These are phyloP conservation scores for Neoboletus magnificus DNA, from an alignment of 768 basidiomycete genomes.

Conservation along the genomic window DNA sequence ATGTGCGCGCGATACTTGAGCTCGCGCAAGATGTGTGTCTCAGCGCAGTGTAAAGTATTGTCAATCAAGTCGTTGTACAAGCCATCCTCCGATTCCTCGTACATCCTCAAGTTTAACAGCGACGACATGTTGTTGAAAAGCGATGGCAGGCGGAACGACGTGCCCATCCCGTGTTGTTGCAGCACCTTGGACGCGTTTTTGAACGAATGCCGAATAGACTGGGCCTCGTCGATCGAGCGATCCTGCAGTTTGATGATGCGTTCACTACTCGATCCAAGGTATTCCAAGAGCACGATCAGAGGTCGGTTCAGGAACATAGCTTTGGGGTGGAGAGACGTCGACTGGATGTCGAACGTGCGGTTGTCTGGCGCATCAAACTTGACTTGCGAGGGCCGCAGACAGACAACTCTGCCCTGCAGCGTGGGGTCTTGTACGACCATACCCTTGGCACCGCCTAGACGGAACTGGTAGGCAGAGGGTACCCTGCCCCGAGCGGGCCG, in stretches of 20 bases:
- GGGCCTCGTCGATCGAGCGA: conserved; percentile 35
- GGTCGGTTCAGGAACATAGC: conserved; percentile 46
- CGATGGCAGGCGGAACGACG: conserved; percentile 44
- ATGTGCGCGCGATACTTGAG: conserved; percentile 53
- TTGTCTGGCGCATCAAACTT: conserved; percentile 43
- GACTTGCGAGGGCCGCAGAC: conserved; percentile 43
- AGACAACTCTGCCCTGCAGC: conserved; percentile 34
- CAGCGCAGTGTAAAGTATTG: conserved; percentile 36
- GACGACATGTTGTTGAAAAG: conserved; percentile 37
- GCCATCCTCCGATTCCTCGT: conserved; percentile 3
- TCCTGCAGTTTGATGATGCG: conserved; percentile 39
- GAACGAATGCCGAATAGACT: conserved; percentile 34
- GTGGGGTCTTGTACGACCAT: conserved; percentile 44
- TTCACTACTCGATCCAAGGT: conserved; percentile 34
- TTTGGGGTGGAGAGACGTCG: conserved; percentile 43
- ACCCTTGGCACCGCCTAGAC: conserved; percentile 47
- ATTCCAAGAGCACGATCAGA: conserved; percentile 47
- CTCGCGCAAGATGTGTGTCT: conserved; percentile 46
- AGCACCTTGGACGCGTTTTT: conserved; percentile 37
- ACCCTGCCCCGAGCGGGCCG: conserved; percentile 11
- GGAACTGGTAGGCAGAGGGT: conserved; percentile 45
- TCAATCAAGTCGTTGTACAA: conserved; percentile 37
- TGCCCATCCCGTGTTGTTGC: conserved; percentile 43
- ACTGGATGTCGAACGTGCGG: conserved; percentile 46
- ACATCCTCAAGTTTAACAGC: conserved; percentile 31